Conservation (phyloP, 1,284 basidiomycete genomes). For the Leccinum cinnamomeum region DNA sequence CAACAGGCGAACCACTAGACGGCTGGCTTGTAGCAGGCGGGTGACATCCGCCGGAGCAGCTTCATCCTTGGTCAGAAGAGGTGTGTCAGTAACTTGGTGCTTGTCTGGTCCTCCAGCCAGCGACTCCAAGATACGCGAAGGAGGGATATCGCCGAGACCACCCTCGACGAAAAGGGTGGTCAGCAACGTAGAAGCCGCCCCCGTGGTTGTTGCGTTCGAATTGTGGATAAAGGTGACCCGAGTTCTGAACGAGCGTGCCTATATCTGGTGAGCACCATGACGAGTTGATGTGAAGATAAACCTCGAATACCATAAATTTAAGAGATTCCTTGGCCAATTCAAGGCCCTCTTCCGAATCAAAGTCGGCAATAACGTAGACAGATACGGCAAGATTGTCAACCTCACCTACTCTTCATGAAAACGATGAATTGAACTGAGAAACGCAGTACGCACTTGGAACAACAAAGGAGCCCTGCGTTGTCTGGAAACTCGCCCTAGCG, state of each 20-base stretch:
- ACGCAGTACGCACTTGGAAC: slow-evolving; percentile 24
- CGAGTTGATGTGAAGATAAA: background rate
- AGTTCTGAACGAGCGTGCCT: slow-evolving; percentile 46
- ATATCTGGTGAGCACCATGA: slow-evolving; percentile 9
- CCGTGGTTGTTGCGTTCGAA: slow-evolving; percentile 35
- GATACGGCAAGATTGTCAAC: slow-evolving; percentile 47
- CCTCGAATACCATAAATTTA: slow-evolving; percentile 55
- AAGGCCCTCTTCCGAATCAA: slow-evolving; percentile 65
- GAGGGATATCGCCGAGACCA: slow-evolving; percentile 12
- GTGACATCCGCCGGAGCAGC: slow-evolving; percentile 28
- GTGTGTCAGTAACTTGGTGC: slow-evolving; percentile 33
- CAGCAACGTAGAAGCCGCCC: slow-evolving; percentile 15
- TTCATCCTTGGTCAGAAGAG: slow-evolving; percentile 41
- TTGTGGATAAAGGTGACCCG: slow-evolving; percentile 71
- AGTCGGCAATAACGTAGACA: slow-evolving; percentile 76
- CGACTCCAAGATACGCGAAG: slow-evolving; percentile 22
- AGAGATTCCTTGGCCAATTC: slow-evolving; percentile 63
- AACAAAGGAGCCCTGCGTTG: slow-evolving; percentile 23
- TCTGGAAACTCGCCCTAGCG: slow-evolving; percentile 19
- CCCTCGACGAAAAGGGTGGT: slow-evolving; percentile 18
- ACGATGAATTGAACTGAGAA: background rate
- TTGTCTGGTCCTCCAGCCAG: slow-evolving; percentile 2
- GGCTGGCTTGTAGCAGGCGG: slow-evolving; percentile 39
- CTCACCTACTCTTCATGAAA: slow-evolving; percentile 20
- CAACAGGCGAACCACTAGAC: slow-evolving; percentile 51